These are phyloP conservation scores for Pisolithus albus DNA, from an alignment of 768 basidiomycete species.

Conservation along the genomic window DNA sequence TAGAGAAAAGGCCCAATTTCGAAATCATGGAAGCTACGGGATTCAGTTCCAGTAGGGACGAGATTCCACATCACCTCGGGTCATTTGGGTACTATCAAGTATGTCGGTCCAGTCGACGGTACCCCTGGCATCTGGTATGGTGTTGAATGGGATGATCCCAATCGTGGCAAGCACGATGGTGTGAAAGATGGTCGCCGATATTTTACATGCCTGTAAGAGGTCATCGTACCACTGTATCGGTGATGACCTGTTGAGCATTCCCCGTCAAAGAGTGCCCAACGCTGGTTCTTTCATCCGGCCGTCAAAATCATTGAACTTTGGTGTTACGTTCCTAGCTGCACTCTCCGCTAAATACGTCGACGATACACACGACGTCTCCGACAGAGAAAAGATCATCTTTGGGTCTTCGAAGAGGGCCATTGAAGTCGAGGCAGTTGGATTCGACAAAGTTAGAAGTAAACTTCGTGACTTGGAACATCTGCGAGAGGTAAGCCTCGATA, in stretches of 20 bases:
- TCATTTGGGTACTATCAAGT: constrained; percentile 64
- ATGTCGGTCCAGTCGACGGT: constrained; percentile 54
- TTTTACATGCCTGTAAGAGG: constrained; percentile 65
- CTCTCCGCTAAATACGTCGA: constrained; percentile 76
- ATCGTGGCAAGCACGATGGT: constrained; percentile 85
- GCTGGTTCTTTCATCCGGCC: constrained; percentile 81
- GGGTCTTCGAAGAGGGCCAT: constrained; percentile 82
- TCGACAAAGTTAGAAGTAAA: constrained; percentile 71
- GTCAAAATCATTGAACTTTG: constrained; percentile 48
- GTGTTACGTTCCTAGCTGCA: constrained; percentile 68
- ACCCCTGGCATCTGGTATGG: constrained; percentile 81
- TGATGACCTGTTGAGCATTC: constrained; percentile 7
- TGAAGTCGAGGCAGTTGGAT: constrained; percentile 76
- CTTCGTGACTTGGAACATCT: constrained; percentile 61
- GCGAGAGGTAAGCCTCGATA: constrained; percentile 76
- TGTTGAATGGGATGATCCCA: constrained; percentile 91
- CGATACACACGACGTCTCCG: constrained; percentile 40
- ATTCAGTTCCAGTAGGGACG: constrained; percentile 36
- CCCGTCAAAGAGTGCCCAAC: constrained; percentile 41
- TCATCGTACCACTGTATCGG: constrained; percentile 4
- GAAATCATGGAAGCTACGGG: constrained; percentile 7
- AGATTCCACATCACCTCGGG: constrained; percentile 46
- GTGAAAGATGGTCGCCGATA: constrained; percentile 69
- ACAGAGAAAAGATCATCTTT: constrained; percentile 58
- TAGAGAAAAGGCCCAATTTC: background rate